phyloP scores from a whole-genome alignment of 352 stramenopile genomes.

The Discostella stelligera region DNA sequence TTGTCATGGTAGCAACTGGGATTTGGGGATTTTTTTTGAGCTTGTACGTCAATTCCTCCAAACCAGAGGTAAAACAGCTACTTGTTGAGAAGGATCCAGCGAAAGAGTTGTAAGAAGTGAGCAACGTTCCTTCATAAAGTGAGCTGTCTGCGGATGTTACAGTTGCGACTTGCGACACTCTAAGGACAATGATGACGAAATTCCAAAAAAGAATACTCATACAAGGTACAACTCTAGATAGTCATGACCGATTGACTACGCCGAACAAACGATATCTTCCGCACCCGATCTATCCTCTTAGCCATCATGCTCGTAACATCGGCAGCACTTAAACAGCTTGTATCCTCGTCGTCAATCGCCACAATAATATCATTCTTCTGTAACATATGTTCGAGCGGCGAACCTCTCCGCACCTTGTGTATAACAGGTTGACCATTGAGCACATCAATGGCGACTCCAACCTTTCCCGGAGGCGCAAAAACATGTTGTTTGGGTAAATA shows the following conservation, averaged over 20 bases:
- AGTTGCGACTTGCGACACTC: constrained; percentile 2
- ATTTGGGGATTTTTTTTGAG: constrained; percentile 75
- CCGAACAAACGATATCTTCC: constrained; percentile 56
- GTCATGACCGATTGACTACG: neutral
- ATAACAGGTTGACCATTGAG: constrained; percentile 47
- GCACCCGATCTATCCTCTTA: constrained; percentile 47
- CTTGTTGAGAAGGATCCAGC: constrained; percentile 34
- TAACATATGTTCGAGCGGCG: constrained; percentile 47
- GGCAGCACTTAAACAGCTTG: constrained; percentile 45
- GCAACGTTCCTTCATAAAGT: too few species aligned
- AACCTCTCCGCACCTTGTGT: constrained; percentile 51
- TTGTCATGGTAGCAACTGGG: constrained; percentile 74
- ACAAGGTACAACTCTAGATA: too few species aligned
- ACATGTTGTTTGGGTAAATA: constrained; percentile 20
- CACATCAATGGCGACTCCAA: constrained; percentile 58
- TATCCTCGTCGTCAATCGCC: constrained; percentile 56
- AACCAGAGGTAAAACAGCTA: constrained; percentile 14
- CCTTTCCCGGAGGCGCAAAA: constrained; percentile 53
- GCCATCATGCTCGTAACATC: constrained; percentile 58
- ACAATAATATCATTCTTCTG: constrained; percentile 44
- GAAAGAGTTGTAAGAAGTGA: constrained; percentile 60
- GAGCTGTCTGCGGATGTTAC: neutral
- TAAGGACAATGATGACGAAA: neutral
- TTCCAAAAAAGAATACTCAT: neutral
- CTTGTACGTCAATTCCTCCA: constrained; percentile 63